phyloP scores from a whole-genome alignment of 2,329 filamentous ascomycete genomes.

The Thermochaetoides dissita region DNA sequence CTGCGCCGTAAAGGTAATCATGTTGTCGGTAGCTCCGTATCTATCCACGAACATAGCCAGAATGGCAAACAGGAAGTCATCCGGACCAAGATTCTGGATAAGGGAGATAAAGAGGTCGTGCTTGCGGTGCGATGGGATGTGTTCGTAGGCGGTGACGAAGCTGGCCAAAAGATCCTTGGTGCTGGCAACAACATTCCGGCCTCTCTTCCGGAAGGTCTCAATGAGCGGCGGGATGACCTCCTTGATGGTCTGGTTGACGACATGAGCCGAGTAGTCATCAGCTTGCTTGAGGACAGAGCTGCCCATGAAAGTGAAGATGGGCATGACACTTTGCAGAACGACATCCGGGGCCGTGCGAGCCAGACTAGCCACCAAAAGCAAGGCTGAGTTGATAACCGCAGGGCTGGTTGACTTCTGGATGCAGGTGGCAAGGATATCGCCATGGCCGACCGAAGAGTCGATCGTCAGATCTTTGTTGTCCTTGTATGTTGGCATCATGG shows the following conservation, averaged over 20 bases:
- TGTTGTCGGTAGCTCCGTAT: conserved; percentile 62
- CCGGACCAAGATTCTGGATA: conserved; percentile 68
- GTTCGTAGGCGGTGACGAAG: conserved; percentile 92
- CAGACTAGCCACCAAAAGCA: conserved; percentile 75
- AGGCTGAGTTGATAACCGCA: conserved; percentile 81
- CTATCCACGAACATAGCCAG: conserved; percentile 82
- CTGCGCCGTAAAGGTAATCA: conserved; percentile 61
- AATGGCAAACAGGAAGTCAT: conserved; percentile 79
- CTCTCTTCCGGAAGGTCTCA: conserved; percentile 66
- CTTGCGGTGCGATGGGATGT: conserved; percentile 78
- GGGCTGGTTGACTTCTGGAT: conserved; percentile 83
- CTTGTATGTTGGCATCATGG: conserved; percentile 70
- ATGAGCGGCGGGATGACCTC: conserved; percentile 88
- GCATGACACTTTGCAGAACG: conserved; percentile 95
- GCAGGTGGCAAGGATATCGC: conserved; percentile 85
- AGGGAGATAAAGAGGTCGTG: conserved; percentile 73
- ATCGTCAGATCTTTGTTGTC: conserved; percentile 46
- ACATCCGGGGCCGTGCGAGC: conserved; percentile 80
- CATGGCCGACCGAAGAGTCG: conserved; percentile 66
- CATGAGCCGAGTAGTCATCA: conserved; percentile 92
- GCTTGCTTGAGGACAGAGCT: conserved; percentile 80
- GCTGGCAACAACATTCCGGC: conserved; percentile 63
- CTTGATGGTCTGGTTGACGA: conserved; percentile 88
- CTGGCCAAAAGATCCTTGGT: conserved; percentile 85
- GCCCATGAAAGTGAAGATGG: conserved; percentile 97